Base-by-base conservation (phyloP, 768 basidiomycete species). In the Kwoniella bestiolae region DNA sequence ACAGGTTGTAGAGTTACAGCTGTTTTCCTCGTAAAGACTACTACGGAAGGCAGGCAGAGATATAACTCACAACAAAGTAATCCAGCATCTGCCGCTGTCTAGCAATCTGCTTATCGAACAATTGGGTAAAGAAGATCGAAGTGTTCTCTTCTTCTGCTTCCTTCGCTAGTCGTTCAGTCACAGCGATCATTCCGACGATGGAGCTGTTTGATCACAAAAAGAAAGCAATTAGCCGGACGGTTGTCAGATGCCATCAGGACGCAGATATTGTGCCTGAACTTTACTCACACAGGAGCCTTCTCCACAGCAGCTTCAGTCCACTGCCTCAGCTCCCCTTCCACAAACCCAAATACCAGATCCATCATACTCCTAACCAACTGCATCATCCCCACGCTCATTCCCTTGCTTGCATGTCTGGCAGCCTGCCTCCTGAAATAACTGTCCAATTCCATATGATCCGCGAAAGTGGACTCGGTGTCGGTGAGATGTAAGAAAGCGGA, bases 281-380 rank as follows among this genome's bases (percentile, higher is more conserved):
- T n/a, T n/a, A 81, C 86, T 76, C 78, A 94, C 94, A 94, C 83
- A 65, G 82, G 84, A 78, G 96, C 94, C 70, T 86, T 88, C 34
- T 85, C 85, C 45, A 94, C 73, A 0, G 90, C 90, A 18, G 80
- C 84, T 69, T 98, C 94, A 14, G 94, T 83, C 92, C 92, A 97
- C 25, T 83, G 82, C 80, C 90, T 91, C 66, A 97, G 63, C 77
- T 95, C 94, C 1, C 84, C 83, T 2, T 90, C 89, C 18, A 98
- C 82, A 83, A 95, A 98, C 7, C 94, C 93, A 79, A 97, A 98
- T 57, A 97, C 93, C 57, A 95, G 82, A 70, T 98, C 95, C 90
- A 97, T 87, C 29, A 93, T 91, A 2, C 89, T 89, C 21, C 92
- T 87, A 31, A 94, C 86, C 8, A 94, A 86, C 82, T 94, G 94